Evolutionary conservation across 2,329 filamentous ascomycete genomes (phyloP), one percentile per base, ranked within the genome.

Genomic region (Parastagonospora nodorum): DNA sequence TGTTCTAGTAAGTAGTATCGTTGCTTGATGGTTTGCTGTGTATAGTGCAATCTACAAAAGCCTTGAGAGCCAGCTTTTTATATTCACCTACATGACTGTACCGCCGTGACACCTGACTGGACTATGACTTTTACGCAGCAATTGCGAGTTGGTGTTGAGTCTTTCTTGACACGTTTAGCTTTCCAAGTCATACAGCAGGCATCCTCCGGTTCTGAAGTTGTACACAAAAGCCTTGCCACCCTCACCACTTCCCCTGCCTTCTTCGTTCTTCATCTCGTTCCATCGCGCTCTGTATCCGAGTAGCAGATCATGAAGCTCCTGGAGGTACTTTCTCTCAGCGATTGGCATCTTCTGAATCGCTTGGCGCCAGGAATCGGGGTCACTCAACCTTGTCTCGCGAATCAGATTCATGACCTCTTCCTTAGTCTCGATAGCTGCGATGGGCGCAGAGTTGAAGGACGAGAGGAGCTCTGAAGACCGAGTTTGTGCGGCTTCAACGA

Each of bases 361-460:
- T 50, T 81, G 84, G 16, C 89, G 85, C 93, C 93, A 97, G 59
- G 85, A 88, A 53, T 97, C 93, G 0, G 85, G 78, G 52, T 97
- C 92, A 2, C 87, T 88, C 24, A 97, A 78, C 44, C 83, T 80
- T 2, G 92, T 95, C 15, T 85, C 82, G 29, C 86, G 81, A 45
- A 97, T 87, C 29, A 88, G 77, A 32, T 92, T 87, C 63, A 97
- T 84, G 16, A 95, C 84, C 42, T 88, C 85, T 65, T 97, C 92
- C 45, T 90, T 87, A 1, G 90, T 91, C 74, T 97, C 93, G 45
- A 97, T 88, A 1, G 92, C 93, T 8, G 89, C 84, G 51, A 97
- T 89, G 0, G 92, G 91, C 0, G 90, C 90, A 28, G 88, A 83
- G 5, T 90, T 78, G 60, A 91, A 91, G 4, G 83, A 84, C 29